Evolutionary conservation across 495 filamentous ascomycete genomes (phyloP).

Genomic region (Alectoria sarmentosa): DNA sequence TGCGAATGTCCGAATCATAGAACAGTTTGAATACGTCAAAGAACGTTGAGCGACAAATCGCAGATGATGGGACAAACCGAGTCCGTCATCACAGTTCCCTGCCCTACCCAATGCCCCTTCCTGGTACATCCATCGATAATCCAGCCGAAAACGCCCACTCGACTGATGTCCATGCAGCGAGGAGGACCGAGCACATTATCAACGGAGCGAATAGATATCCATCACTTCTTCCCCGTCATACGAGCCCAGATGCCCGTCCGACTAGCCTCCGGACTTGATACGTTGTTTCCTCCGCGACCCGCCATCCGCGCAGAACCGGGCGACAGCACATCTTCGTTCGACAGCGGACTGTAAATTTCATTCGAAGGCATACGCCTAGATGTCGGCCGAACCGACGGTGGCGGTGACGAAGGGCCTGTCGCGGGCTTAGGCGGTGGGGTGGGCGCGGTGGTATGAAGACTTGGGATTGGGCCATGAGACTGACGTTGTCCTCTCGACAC

Average conservation of each 20-base stretch:
- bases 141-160: background rate
- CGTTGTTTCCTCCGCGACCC: background rate
- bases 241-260: background rate
- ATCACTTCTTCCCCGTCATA: background rate
- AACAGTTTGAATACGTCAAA: background rate
- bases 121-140: background rate
- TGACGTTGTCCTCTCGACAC: conserved; percentile 3
- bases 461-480: conserved; percentile 4
- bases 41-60: background rate
- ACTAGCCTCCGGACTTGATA: conserved; percentile 1
- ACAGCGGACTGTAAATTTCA: conserved; percentile 8
- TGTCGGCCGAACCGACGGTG: background rate
- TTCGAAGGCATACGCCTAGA: background rate
- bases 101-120: background rate
- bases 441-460: conserved; percentile 6
- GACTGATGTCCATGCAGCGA: background rate
- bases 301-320: conserved; percentile 3
- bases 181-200: background rate
- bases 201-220: background rate
- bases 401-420: background rate
- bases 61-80: background rate
- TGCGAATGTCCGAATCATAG: background rate
- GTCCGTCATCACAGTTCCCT: background rate
- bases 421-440: conserved; percentile 8
- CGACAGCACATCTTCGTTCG: conserved; percentile 3